These are phyloP conservation scores for Leptographium procerum DNA, from an alignment of 2,329 filamentous ascomycete genomes.

Conservation along the genomic window DNA sequence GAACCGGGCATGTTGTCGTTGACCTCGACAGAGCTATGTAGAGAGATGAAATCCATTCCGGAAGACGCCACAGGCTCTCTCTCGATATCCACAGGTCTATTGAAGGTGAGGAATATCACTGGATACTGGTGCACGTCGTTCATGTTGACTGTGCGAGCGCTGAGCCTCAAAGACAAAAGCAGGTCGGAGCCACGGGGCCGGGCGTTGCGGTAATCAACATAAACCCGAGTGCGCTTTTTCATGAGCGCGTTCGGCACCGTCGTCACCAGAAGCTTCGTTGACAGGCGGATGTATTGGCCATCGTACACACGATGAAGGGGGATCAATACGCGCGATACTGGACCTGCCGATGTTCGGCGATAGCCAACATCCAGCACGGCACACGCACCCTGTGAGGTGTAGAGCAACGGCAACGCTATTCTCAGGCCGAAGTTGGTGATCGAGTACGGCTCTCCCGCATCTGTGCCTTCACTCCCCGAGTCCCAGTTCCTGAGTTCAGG, in stretches of 20 bases:
- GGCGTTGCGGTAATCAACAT: constrained; percentile 8
- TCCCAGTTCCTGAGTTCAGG: neutral
- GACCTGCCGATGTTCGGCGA: neutral
- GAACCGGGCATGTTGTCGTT: neutral
- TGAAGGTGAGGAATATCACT: constrained; percentile 5
- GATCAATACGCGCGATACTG: neutral
- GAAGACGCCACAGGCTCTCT: neutral
- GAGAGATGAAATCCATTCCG: constrained; percentile 5
- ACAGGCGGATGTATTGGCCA: constrained; percentile 9
- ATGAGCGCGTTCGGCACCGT: neutral
- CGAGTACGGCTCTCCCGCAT: constrained; percentile 1
- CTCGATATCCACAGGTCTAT: constrained; percentile 5
- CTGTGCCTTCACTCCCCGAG: neutral
- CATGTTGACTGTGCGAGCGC: neutral
- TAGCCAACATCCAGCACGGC: constrained; percentile 8
- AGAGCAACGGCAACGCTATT: constrained; percentile 8
- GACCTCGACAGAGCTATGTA: constrained; percentile 7
- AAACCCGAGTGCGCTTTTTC: constrained; percentile 1
- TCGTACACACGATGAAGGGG: constrained; percentile 3
- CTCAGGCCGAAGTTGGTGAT: constrained; percentile 12
- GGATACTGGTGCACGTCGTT: neutral
- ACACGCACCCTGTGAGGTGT: constrained; percentile 7
- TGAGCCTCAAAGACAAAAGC: constrained; percentile 1
- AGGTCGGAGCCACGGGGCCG: neutral
- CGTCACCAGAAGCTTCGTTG: constrained; percentile 4